Conservation (phyloP, 345 rosid genomes). For the Anacardium occidentale region DNA sequence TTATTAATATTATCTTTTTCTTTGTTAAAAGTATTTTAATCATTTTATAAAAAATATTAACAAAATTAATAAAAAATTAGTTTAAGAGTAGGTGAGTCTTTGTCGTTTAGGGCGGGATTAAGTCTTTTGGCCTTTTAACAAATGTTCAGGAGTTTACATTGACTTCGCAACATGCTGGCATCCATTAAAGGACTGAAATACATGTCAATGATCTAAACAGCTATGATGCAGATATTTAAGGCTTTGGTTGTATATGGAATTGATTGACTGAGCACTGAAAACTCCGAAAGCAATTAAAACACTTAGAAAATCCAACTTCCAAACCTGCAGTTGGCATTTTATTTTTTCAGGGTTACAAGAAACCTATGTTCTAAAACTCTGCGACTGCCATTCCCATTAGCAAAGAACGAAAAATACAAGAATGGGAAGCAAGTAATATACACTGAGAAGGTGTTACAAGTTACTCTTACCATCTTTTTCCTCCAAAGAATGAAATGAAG, state of each 20-base stretch:
- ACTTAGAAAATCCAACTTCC: conserved; percentile 16
- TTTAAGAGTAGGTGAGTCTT: too few relatives aligned
- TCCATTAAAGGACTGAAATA: background rate
- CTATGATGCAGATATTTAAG: background rate
- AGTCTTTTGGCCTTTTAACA: too few relatives aligned
- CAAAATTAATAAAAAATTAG: too few relatives aligned
- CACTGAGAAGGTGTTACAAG: conserved; percentile 29
- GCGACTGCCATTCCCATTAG: conserved; percentile 3
- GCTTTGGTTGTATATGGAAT: background rate
- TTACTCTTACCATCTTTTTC: conserved; percentile 51
- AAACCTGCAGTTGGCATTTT: conserved; percentile 14
- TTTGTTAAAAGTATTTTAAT: too few relatives aligned
- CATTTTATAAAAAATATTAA: too few relatives aligned
- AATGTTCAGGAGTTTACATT: background rate
- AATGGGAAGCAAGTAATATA: conserved; percentile 16
- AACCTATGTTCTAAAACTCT: conserved; percentile 5
- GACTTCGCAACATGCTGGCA: background rate
- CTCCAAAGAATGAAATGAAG: conserved; percentile 46
- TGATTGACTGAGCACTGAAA: background rate
- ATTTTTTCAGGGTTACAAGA: conserved; percentile 17
- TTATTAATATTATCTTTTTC: too few relatives aligned
- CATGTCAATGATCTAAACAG: too few relatives aligned
- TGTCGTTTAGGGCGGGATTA: too few relatives aligned
- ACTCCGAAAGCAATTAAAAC: conserved; percentile 14
- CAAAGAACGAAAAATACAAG: background rate